Percentiles rank a stretch among this genome's conserved stretches.
Conservation (phyloP, 805 yeast genomes). For the Martiniozyma abietophila region DNA sequence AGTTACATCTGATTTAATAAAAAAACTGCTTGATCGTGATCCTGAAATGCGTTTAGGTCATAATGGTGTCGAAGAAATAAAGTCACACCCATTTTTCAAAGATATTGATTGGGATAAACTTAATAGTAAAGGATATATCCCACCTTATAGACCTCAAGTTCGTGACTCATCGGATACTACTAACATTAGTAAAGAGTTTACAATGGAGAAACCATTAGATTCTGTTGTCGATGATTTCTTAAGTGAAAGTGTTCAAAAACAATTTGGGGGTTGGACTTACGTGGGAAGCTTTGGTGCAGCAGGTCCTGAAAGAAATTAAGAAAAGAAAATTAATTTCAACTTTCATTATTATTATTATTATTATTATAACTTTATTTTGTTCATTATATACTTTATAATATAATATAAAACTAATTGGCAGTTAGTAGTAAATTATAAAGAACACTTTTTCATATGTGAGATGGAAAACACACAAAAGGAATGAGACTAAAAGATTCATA, state of each 20-base stretch:
- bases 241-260: conserved; percentile 92
- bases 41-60: conserved; percentile 71
- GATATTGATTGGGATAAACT: conserved; percentile 87
- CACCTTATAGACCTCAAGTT: conserved; percentile 93
- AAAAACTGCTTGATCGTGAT: conserved; percentile 72
- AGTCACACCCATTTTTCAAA: conserved; percentile 74
- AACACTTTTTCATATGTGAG: no score
- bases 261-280: conserved; percentile 99
- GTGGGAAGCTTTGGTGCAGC: conserved; percentile 40
- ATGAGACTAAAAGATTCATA: no score
- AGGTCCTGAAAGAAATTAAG: not conserved
- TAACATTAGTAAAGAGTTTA: conserved; percentile 87
- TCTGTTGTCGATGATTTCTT: conserved; percentile 89
- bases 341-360: not conserved
- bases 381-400: no score
- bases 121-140: conserved; percentile 77
- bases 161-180: conserved; percentile 80
- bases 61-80: conserved; percentile 78
- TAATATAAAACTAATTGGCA: no score
- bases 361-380: not conserved
- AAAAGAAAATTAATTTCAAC: no score
- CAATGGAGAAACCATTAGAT: conserved; percentile 88
- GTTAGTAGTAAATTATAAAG: no score
- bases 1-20: conserved; percentile 74
- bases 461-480: no score